Evolutionary conservation across 1,284 basidiomycete species (phyloP).

Genomic region (Farysia itapuensis): DNA sequence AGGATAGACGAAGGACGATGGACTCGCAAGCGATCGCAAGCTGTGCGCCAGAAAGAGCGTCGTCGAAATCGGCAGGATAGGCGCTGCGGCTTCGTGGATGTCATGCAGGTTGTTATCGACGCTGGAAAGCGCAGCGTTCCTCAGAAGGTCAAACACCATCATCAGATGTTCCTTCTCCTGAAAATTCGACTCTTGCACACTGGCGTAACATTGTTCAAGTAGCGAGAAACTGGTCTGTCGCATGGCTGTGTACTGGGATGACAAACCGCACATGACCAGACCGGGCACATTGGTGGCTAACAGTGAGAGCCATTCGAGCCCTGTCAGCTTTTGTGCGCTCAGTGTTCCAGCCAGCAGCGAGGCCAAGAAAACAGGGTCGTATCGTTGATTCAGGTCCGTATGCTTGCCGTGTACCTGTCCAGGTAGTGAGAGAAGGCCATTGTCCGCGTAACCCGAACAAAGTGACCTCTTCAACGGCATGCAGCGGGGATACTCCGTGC

Average conservation of each 20-base stretch:
- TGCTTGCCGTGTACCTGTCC: slow-evolving; percentile 27
- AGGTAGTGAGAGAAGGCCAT: neutral
- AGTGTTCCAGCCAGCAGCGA: slow-evolving; percentile 71
- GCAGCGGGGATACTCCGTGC: slow-evolving; percentile 69
- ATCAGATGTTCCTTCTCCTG: slow-evolving; percentile 78
- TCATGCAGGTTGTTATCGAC: slow-evolving; percentile 32
- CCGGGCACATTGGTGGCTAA: slow-evolving; percentile 79
- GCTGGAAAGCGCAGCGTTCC: slow-evolving; percentile 25
- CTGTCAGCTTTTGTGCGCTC: slow-evolving; percentile 65
- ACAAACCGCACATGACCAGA: slow-evolving; percentile 73
- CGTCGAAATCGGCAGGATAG: slow-evolving; percentile 70
- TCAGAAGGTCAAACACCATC: slow-evolving; percentile 73
- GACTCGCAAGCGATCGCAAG: slow-evolving; percentile 75
- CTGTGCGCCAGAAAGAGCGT: slow-evolving; percentile 79
- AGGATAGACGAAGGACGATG: slow-evolving; percentile 78
- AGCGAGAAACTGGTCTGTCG: slow-evolving; percentile 64
- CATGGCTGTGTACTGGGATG: slow-evolving; percentile 69
- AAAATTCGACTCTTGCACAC: slow-evolving; percentile 68
- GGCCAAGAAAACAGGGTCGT: slow-evolving; percentile 80
- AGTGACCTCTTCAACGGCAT: slow-evolving; percentile 8
- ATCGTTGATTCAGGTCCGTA: slow-evolving; percentile 58
- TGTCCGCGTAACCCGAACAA: slow-evolving; percentile 12
- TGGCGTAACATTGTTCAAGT: slow-evolving; percentile 62
- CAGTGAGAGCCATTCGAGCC: slow-evolving; percentile 79
- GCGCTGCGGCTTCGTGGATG: slow-evolving; percentile 51